Conservation (phyloP, 257 asterid genomes). For the Solanum lycopersicoides region DNA sequence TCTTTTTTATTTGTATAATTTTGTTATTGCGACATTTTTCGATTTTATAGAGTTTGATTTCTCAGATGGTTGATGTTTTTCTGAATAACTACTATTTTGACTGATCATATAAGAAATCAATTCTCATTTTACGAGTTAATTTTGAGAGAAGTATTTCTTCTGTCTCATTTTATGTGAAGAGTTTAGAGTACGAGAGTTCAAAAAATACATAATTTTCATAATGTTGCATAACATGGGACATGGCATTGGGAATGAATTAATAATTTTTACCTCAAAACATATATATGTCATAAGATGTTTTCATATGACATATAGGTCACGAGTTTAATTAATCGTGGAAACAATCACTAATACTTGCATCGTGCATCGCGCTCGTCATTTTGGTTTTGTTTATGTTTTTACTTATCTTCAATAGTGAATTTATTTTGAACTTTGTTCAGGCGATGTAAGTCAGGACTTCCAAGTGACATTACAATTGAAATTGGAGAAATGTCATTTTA, state of each 20-base stretch:
- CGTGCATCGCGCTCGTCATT: background rate
- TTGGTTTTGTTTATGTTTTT: background rate
- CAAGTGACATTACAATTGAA: constrained; percentile 66
- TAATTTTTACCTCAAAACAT: background rate
- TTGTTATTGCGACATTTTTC: background rate
- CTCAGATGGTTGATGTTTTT: background rate
- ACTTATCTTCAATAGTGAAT: background rate
- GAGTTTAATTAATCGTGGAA: background rate
- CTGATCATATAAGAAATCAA: background rate
- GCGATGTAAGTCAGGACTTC: constrained; percentile 73
- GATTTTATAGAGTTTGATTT: background rate
- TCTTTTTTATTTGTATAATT: background rate
- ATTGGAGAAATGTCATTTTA: constrained; percentile 82
- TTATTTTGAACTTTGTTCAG: constrained; percentile 16
- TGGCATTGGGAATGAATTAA: background rate
- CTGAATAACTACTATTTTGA: background rate
- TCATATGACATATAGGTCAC: background rate
- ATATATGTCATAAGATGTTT: too few species aligned
- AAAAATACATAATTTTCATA: background rate
- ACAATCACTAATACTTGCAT: background rate
- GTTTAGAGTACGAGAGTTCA: background rate
- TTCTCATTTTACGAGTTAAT: too few species aligned
- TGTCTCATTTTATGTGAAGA: background rate
- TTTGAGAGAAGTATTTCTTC: background rate
- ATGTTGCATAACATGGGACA: background rate